These are phyloP conservation scores for Kondoa subrosea DNA, from an alignment of 768 basidiomycete species.

Conservation along the genomic window DNA sequence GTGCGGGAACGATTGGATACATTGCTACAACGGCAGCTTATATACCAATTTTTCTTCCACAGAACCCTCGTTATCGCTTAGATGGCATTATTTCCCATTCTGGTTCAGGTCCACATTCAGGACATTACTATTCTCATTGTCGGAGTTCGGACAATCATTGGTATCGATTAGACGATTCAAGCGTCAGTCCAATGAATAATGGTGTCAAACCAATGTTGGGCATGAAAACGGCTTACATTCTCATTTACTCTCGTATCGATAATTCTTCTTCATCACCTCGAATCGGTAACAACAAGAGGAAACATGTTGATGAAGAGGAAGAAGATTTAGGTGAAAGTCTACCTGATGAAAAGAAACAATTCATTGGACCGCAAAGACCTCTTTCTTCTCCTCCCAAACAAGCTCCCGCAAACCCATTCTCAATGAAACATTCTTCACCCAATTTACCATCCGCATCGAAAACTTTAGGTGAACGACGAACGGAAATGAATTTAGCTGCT, in stretches of 20 bases:
- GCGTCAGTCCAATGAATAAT: slow-evolving; percentile 38
- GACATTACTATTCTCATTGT: slow-evolving; percentile 82
- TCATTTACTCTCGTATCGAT: slow-evolving; percentile 73
- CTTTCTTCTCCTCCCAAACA: neutral
- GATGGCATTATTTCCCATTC: slow-evolving; percentile 88
- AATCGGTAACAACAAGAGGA: neutral
- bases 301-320: neutral
- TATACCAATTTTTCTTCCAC: slow-evolving; percentile 30
- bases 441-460: neutral
- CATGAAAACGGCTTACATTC: slow-evolving; percentile 71
- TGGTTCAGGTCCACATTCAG: slow-evolving; percentile 80
- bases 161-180: slow-evolving; percentile 90
- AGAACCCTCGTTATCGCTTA: slow-evolving; percentile 61
- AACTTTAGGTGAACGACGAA: neutral
- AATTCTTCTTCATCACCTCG: neutral
- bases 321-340: neutral
- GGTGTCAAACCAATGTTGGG: slow-evolving; percentile 37
- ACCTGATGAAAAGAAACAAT: neutral
- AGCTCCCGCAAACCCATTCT: neutral
- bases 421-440: neutral
- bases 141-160: slow-evolving; percentile 53
- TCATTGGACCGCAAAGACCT: neutral
- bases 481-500: neutral
- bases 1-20: too few relatives aligned
- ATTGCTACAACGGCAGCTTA: too few relatives aligned